Percentiles rank a stretch among this genome's conserved stretches.
Evolutionary conservation across 2,329 filamentous ascomycete genomes (phyloP).

Genomic region (Sarocladium oryzae): DNA sequence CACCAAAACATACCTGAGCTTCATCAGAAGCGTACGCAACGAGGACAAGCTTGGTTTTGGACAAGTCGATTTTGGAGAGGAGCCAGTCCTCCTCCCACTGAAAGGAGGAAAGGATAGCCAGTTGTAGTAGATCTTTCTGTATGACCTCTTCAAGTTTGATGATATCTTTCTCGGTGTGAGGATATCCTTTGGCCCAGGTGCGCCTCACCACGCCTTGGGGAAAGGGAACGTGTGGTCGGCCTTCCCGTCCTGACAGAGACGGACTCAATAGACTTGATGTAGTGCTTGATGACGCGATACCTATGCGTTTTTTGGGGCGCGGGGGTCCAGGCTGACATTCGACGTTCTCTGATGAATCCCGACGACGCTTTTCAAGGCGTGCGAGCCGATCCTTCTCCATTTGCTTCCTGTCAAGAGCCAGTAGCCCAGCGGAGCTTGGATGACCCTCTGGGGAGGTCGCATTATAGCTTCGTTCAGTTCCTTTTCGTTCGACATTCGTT

Average conservation of each 20-base stretch:
- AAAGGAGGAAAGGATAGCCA: slow-evolving; percentile 80
- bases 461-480: background rate
- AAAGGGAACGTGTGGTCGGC: slow-evolving; percentile 30
- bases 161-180: slow-evolving; percentile 64
- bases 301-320: slow-evolving; percentile 18
- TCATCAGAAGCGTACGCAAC: slow-evolving; percentile 49
- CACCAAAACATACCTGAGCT: slow-evolving; percentile 36
- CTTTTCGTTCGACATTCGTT: background rate
- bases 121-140: slow-evolving; percentile 62
- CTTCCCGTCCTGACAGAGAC: background rate
- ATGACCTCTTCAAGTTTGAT: slow-evolving; percentile 82
- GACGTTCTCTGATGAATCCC: slow-evolving; percentile 17
- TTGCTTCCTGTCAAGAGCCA: slow-evolving; percentile 64
- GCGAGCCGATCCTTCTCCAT: slow-evolving; percentile 83
- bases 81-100: slow-evolving; percentile 82
- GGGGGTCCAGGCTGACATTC: slow-evolving; percentile 24
- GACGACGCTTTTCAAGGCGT: slow-evolving; percentile 52
- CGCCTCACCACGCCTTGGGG: slow-evolving; percentile 66
- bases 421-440: slow-evolving; percentile 27
- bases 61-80: slow-evolving; percentile 59
- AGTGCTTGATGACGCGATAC: background rate
- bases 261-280: background rate
- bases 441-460: background rate
- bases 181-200: slow-evolving; percentile 65
- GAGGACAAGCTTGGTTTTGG: slow-evolving; percentile 55